A percentile compares a stretch with the other conserved stretches of the same genome.
Conservation (phyloP, 2,329 filamentous ascomycete species). For the Celoporthe dispersa region DNA sequence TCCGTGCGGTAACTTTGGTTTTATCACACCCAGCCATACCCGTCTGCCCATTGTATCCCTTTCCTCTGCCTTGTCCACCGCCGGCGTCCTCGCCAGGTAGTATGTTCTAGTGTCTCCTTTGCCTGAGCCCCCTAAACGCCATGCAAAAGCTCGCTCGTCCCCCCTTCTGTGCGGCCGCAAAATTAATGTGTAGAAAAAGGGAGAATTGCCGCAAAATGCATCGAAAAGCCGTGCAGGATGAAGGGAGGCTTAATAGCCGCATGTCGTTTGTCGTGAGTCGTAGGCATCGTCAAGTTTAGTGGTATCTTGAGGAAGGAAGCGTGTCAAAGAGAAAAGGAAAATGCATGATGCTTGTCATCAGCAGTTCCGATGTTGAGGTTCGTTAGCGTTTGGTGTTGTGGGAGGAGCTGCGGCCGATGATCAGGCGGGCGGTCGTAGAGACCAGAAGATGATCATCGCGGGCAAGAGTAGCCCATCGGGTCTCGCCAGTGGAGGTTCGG, state of each 20-base stretch:
- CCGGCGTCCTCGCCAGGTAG: constrained; percentile 4
- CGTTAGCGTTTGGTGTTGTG: background rate
- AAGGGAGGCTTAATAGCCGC: constrained; percentile 18
- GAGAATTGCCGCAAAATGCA: constrained; percentile 21
- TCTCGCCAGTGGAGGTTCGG: background rate
- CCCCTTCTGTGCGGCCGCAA: constrained; percentile 12
- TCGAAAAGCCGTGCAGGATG: constrained; percentile 8
- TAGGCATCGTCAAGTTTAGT: constrained; percentile 24
- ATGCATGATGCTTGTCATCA: background rate
- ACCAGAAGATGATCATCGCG: constrained; percentile 13
- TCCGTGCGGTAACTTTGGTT: background rate
- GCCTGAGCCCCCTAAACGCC: constrained; percentile 19
- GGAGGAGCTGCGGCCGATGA: background rate
- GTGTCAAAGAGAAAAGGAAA: constrained; percentile 24
- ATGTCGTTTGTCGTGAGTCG: constrained; percentile 23
- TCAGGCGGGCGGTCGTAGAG: background rate
- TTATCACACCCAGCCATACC: constrained; percentile 6
- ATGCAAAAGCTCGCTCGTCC: constrained; percentile 21
- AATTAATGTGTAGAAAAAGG: constrained; percentile 22
- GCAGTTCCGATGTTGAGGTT: background rate
- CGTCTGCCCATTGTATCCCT: constrained; percentile 18
- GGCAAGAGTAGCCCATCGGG: constrained; percentile 5
- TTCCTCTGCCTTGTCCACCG: background rate
- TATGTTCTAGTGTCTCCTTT: constrained; percentile 14
- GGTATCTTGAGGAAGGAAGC: constrained; percentile 26